Conservation (phyloP, 2,329 filamentous ascomycete species). For the Berkeleyomyces rouxiae region DNA sequence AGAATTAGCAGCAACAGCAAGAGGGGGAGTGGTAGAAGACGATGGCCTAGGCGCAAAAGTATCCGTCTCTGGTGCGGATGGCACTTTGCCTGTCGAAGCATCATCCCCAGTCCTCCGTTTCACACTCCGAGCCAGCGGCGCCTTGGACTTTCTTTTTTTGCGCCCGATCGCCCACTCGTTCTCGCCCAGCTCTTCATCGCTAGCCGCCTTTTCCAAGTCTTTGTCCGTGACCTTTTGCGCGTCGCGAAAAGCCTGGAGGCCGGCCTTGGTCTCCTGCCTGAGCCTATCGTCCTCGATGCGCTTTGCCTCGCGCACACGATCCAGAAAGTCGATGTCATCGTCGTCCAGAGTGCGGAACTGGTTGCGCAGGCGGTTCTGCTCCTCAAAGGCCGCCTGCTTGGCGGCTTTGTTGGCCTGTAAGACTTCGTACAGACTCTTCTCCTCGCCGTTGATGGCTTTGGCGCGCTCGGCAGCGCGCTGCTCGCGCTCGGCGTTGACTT, state of each 20-base stretch:
- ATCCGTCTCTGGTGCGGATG: neutral
- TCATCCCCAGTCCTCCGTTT: slow-evolving; percentile 20
- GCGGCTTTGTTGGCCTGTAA: slow-evolving; percentile 63
- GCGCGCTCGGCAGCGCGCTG: slow-evolving; percentile 35
- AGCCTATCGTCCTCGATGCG: slow-evolving; percentile 37
- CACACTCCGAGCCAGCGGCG: slow-evolving; percentile 19
- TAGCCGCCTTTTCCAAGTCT: slow-evolving; percentile 14
- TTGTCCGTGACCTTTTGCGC: slow-evolving; percentile 25
- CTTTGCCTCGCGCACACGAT: slow-evolving; percentile 35
- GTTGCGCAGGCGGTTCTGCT: slow-evolving; percentile 52
- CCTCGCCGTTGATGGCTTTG: slow-evolving; percentile 25
- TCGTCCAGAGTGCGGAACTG: slow-evolving; percentile 66
- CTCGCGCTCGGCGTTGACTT: slow-evolving; percentile 44
- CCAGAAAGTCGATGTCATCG: slow-evolving; percentile 62
- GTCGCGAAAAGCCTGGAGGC: slow-evolving; percentile 38
- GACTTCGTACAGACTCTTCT: slow-evolving; percentile 55
- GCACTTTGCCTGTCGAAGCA: neutral
- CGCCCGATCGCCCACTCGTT: slow-evolving; percentile 17
- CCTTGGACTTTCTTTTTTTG: slow-evolving; percentile 18
- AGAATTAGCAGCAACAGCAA: neutral
- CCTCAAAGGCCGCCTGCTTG: slow-evolving; percentile 70
- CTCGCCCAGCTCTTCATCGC: slow-evolving; percentile 16
- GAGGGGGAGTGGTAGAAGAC: neutral
- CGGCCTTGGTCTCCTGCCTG: slow-evolving; percentile 38
- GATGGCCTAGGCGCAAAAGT: neutral